Evolutionary conservation across 805 yeast genomes (phyloP), one percentile per base, ranked within the genome.

Genomic region (Yarrowia divulgata): DNA sequence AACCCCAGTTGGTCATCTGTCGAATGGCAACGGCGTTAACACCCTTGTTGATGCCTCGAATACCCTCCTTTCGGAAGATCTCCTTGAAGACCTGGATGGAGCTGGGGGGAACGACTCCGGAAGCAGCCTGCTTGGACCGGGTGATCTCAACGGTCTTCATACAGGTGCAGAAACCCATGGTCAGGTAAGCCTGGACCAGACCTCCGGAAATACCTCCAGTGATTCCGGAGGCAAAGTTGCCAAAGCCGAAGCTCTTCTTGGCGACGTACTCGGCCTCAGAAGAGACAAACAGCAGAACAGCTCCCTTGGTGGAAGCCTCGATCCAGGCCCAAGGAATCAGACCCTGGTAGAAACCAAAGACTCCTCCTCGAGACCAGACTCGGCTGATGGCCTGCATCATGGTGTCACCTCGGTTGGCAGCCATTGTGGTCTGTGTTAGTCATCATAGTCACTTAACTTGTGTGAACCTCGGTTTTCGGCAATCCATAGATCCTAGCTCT

Each of bases 251-350:
- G 42, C 78, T 79, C 55, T 73, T 70, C 75, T 84, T 88, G 74
- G 88, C 87, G 62, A 85, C 85, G 79, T 91, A 91, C 80, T 95
- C 98, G 67, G 93, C 90, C 78, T 95, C 98, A 57, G 96, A 88
- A 57, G 97, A 89, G 42, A 93, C 97, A 75, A 95, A 95, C 73
- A 95, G 83, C 69, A 95, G 83, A 8, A 93, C 97, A 6, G 98
- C 98, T 78, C 99, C 99, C 79, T 95, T 95, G 45, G 99, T 95
- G n/a, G 97, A 90, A 10, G 97, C 99, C 80, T 94, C 99, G 74
- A 95, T 90, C 98, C 98, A 93, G 8, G 98, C 99, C 99, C 99
- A 95, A 58, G 99, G 99, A 73, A 94, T 93, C 77, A 95, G 84
- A 40, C 99, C 99, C 80, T 95, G 99, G 81, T 93, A 95, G 81